Evolutionary conservation across 176 grass and related monocot species (phyloP).

Genomic region (Triticum dicoccoides): DNA sequence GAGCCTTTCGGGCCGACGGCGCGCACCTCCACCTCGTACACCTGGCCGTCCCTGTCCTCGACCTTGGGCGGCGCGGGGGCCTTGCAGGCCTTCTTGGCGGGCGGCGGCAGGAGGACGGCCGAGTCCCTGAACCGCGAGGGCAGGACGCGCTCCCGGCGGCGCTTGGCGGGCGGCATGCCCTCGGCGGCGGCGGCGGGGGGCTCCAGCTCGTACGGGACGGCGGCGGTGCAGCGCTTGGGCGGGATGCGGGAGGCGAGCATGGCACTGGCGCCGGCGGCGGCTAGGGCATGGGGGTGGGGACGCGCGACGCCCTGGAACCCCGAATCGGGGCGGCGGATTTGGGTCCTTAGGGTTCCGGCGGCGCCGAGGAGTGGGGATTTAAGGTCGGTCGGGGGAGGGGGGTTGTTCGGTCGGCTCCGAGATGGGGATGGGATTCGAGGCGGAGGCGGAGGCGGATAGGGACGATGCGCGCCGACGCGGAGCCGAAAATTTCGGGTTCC

Average conservation of each 20-base stretch:
- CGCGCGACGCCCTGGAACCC: neutral
- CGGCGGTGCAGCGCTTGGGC: conserved; percentile 61
- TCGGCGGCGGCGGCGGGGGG: neutral
- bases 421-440: neutral
- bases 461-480: neutral
- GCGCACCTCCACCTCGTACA: conserved; percentile 31
- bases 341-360: conserved; percentile 33
- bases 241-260: conserved; percentile 54
- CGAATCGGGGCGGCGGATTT: conserved; percentile 14
- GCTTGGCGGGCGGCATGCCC: conserved; percentile 34
- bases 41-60: conserved; percentile 16
- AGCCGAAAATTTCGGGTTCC: conserved; percentile 33
- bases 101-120: neutral
- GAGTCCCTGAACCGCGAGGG: conserved; percentile 66
- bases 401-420: neutral
- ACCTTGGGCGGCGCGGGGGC: neutral
- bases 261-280: conserved; percentile 16
- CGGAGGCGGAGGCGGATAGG: neutral
- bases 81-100: conserved; percentile 23
- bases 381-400: neutral
- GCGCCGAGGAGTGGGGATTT: conserved; percentile 9
- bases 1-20: conserved; percentile 21
- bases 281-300: conserved; percentile 26
- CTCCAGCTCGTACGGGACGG: conserved; percentile 18
- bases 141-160: conserved; percentile 43